Evolutionary conservation across 2,329 filamentous ascomycete genomes (phyloP), one percentile per base, ranked within the genome.

Genomic region (Septoria linicola): DNA sequence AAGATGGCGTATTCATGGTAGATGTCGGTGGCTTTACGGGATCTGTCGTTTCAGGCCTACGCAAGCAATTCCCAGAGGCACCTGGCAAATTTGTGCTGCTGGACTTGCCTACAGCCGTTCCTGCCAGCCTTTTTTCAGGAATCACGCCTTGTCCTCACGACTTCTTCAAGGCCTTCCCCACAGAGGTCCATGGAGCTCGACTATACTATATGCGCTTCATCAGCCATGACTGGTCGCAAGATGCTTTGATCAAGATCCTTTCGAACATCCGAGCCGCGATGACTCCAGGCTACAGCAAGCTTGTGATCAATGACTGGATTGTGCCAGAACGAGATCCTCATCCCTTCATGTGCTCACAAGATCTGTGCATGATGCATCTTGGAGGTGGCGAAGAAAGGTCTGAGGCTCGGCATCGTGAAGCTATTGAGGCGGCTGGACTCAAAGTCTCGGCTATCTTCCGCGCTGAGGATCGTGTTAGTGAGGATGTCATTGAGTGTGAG

Each of bases 171-270:
- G 57, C 64, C 5, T 65, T 68, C 40, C 58, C 59, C 8, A 55
- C 68, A 4, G 42, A 63, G 19, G 47, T 57, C 32, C 40, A 39
- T 20, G 56, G 43, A n/a, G 65, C 64, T 2, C 39, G 62, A 4
- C 54, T 56, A 2, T 67, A 66, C 41, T 65, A 55, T 46, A 47
- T 68, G 41, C 60, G 62, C 37, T 55, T 54, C 14, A 54, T 66
- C 13, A 55, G 66, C 20, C 66, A 68, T 49, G 62, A 69, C 51
- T 70, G 66, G 66, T 52, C 63, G 2, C 61, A 68, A 36, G 58
- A 58, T 8, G 46, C 55, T 20, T 65, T 60, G 16, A 30, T 51
- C 14, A 42, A 53, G 17, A 70, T 70, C n/a, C 51, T 69, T 1
- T 20, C 8, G 1, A 52, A 58, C n/a, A 54, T 66, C 14, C 52